Evolutionary conservation across 345 rosid genomes (phyloP), one percentile per base, ranked within the genome.

Genomic region (Melaleuca quinquenervia): DNA sequence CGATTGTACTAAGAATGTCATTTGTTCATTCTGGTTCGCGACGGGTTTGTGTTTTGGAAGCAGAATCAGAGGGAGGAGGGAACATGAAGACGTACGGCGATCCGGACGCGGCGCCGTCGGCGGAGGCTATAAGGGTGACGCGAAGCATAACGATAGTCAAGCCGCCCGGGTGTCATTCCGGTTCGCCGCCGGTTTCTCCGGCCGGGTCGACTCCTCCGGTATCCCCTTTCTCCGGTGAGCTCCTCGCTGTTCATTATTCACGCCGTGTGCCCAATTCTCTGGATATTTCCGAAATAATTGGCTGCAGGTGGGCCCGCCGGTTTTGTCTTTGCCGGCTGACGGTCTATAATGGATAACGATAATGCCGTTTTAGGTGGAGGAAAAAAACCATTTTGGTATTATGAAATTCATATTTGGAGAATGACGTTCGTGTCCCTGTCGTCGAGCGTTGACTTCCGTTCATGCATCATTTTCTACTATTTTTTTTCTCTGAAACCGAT

Each of bases 181-280:
- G 93, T 53, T 93, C 98, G 82, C 95, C 98, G 12, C 98, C 98
- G 82, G 92, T 85, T 5, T 97, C 99, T 22, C 99, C 99, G 0
- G 98, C 98, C 82, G 96, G 96, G 7, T 94, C 98, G 26, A 94
- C 98, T 32, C 90, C 98, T 84, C 95, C 96, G 90, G 91, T 93
- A 55, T 95, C 98, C 36, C 98, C 98, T 18, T 96, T 97, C 88
- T 92, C 98, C 26, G 98, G 99, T 96, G 87, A 94, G 96, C 54
- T 29, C 56, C 22, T 20, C 18, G 83, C 8, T 62, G 12, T 22
- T 21, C 48, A 36, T 32, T 70, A 32, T 70, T 70, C 12, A 1
- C 48, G 5, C 48, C 22, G 78, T 5, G 78, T 0, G 78, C 78
- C 78, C 5, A 32, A 36, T 24, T 2, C 48, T 18, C 48, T 5